Base-by-base conservation (phyloP, 2,329 filamentous ascomycete genomes). In the Microascus cirrosus region DNA sequence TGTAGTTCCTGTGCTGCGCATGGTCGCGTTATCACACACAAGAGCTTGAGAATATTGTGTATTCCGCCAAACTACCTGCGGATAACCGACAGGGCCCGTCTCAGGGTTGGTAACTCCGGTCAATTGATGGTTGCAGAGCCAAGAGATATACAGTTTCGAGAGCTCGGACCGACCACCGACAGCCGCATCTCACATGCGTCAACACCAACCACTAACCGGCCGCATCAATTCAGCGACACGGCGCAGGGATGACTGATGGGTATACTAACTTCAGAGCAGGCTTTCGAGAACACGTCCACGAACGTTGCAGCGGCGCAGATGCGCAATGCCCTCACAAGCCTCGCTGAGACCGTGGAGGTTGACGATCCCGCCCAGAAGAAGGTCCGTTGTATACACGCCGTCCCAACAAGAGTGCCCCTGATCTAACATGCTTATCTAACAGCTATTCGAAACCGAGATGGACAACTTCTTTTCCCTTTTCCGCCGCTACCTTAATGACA, bases 381-480 rank as follows among this genome's bases (percentile, higher is more conserved):
- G 88, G 91, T 92, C 77, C 67, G 76, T 65, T 57, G 25, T 18
- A 45, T 45, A n/a, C 36, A 12, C 28, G 11, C 15, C 39, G 2
- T n/a, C 4, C n/a, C 18, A 24, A 8, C 48, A 24, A n/a, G 24
- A 11, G 22, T 12, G 48, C 20, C 48, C n/a, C n/a, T 18, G 13
- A 8, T 51, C 54, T 56, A 48, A 56, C 36, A 42, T 12, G 13
- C 22, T 22, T 50, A n/a, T 18, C 32, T 28, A 32, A 65, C 65
- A 90, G 89, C 85, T 95, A 64, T 97, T 97, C 74, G 93, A 97
- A 79, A 95, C 92, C 4, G 93, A 99, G 78, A 97, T 96, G 92
- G 94, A 99, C 84, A 99, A 99, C 85, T 99, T 99, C 82, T 99
- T 99, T 72, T 87, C 91, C 61, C 87, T 99, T 62, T 99, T 99